Evolutionary conservation across 2,329 filamentous ascomycete species (phyloP).

Genomic region (Aspergillus fischeri): DNA sequence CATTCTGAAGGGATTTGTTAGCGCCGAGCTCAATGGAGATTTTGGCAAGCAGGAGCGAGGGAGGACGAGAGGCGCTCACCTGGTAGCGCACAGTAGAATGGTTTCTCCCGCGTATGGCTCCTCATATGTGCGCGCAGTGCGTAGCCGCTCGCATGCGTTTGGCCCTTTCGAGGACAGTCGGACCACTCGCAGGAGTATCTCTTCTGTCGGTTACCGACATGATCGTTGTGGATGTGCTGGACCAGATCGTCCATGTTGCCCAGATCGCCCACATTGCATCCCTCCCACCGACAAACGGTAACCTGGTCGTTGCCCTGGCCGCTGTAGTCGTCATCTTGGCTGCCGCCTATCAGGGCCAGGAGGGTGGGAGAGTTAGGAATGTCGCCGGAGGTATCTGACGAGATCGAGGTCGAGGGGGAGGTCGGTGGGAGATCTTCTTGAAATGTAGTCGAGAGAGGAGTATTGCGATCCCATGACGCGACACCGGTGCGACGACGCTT

Average conservation of each 20-base stretch:
- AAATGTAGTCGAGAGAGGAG: slow-evolving; percentile 43
- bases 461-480: slow-evolving; percentile 47
- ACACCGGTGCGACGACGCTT: slow-evolving; percentile 46
- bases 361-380: slow-evolving; percentile 67
- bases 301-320: slow-evolving; percentile 70
- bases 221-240: slow-evolving; percentile 82
- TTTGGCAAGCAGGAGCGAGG: not conserved
- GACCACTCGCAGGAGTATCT: slow-evolving; percentile 99
- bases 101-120: slow-evolving; percentile 96
- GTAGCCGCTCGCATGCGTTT: slow-evolving; percentile 91
- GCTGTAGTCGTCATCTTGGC: slow-evolving; percentile 59
- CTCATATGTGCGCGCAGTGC: slow-evolving; percentile 96
- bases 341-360: slow-evolving; percentile 37
- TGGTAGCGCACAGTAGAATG: slow-evolving; percentile 92
- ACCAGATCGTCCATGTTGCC: slow-evolving; percentile 78
- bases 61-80: slow-evolving; percentile 52
- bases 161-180: slow-evolving; percentile 81
- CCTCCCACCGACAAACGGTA: slow-evolving; percentile 73
- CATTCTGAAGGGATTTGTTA: slow-evolving; percentile 61
- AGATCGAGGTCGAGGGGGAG: slow-evolving; percentile 66
- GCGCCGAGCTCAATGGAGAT: not conserved
- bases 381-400: slow-evolving; percentile 84
- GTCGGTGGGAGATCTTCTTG: slow-evolving; percentile 38
- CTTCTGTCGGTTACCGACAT: slow-evolving; percentile 89
- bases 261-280: slow-evolving; percentile 66